Percentiles rank a stretch among this genome's conserved stretches.
phyloP scores from a whole-genome alignment of 148 eudicot genomes.

The Cornus suecica region DNA sequence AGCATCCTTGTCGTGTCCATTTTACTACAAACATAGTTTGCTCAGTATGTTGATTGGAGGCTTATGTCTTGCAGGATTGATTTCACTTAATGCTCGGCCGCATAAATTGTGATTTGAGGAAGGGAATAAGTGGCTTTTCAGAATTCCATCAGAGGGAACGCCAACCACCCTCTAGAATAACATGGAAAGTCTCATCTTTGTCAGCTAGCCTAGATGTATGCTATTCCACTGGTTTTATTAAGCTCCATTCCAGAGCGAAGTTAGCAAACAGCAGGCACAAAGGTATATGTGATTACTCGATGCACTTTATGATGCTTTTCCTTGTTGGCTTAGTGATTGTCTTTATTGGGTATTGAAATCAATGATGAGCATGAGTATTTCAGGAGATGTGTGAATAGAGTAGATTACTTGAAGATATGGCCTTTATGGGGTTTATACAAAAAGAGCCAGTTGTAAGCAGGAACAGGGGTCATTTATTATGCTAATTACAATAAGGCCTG shows the following conservation, averaged over 20 bases:
- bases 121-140: slow-evolving; percentile 31
- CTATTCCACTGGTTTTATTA: slow-evolving; percentile 21
- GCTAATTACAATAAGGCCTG: neutral
- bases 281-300: slow-evolving; percentile 21
- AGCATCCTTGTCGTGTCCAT: neutral
- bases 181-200: slow-evolving; percentile 28
- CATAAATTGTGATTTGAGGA: slow-evolving; percentile 33
- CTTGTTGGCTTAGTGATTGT: neutral
- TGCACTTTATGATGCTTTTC: neutral
- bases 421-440: neutral
- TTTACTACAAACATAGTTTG: neutral
- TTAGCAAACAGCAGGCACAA: slow-evolving; percentile 16
- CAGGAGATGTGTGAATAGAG: neutral
- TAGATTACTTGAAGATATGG: neutral
- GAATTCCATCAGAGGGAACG: slow-evolving; percentile 26
- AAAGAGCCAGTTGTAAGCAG: neutral
- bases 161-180: slow-evolving; percentile 25
- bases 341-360: neutral
- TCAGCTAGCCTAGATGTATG: slow-evolving; percentile 27
- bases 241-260: slow-evolving; percentile 27
- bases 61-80: slow-evolving; percentile 24
- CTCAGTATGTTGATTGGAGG: slow-evolving; percentile 3
- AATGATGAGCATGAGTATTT: neutral
- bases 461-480: neutral
- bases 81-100: slow-evolving; percentile 37